These are phyloP conservation scores for Ogataea trehalophila DNA, from an alignment of 805 yeast species.

Conservation along the genomic window DNA sequence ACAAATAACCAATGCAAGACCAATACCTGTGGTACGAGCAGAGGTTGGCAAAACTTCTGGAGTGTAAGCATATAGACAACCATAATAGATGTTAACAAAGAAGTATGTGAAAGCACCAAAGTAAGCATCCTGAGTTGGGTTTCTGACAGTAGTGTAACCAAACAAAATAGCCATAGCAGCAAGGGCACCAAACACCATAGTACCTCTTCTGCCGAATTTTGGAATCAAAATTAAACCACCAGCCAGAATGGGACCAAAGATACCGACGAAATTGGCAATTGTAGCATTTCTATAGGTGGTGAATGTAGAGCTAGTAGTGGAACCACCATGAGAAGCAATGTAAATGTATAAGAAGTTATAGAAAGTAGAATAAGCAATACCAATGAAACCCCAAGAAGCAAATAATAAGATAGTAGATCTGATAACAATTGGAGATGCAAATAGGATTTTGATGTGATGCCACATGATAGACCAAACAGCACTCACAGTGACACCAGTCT, in stretches of 20 bases:
- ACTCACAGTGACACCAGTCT: slow-evolving; percentile 22
- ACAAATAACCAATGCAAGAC: slow-evolving; percentile 50
- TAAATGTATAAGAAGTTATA: slow-evolving; percentile 51
- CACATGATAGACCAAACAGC: slow-evolving; percentile 27
- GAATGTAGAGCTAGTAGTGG: slow-evolving; percentile 34
- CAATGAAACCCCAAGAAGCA: slow-evolving; percentile 53
- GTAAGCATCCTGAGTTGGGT: slow-evolving; percentile 50
- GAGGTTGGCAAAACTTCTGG: slow-evolving; percentile 57
- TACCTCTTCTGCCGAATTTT: slow-evolving; percentile 51
- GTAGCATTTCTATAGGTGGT: slow-evolving; percentile 45
- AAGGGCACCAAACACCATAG: slow-evolving; percentile 47
- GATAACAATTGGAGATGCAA: slow-evolving; percentile 40
- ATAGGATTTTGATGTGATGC: slow-evolving; percentile 41
- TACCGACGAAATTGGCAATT: slow-evolving; percentile 42
- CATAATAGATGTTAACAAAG: slow-evolving; percentile 47
- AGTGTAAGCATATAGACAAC: slow-evolving; percentile 58
- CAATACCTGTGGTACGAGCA: slow-evolving; percentile 56
- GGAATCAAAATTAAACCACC: slow-evolving; percentile 33
- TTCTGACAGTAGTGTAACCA: slow-evolving; percentile 58
- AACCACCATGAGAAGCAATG: slow-evolving; percentile 46
- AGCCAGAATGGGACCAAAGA: slow-evolving; percentile 51
- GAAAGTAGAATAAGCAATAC: slow-evolving; percentile 54
- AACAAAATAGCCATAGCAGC: slow-evolving; percentile 54
- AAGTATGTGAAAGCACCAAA: slow-evolving; percentile 45
- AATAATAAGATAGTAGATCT: slow-evolving; percentile 40